A percentile compares a stretch with the other conserved stretches of the same genome.
Conservation (phyloP, 2,329 filamentous ascomycete genomes). For the Bertia moriformis region DNA sequence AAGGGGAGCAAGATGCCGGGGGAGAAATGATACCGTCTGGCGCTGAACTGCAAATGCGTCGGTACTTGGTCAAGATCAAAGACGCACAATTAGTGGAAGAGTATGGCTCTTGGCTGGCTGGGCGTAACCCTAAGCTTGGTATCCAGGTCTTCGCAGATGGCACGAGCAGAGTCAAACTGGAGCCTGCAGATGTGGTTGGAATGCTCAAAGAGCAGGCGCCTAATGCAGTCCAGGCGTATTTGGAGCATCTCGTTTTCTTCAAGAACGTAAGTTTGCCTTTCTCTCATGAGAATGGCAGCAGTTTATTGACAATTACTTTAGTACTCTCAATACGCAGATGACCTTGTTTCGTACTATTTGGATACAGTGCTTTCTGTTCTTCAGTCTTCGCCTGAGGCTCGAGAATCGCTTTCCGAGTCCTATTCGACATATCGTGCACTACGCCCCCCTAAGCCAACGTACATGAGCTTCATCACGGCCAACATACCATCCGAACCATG, state of each 20-base stretch:
- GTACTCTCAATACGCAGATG: slow-evolving; percentile 69
- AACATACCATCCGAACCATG: slow-evolving; percentile 61
- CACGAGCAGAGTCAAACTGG: slow-evolving; percentile 58
- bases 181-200: slow-evolving; percentile 62
- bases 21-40: slow-evolving; percentile 55
- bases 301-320: not conserved
- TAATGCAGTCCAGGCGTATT: slow-evolving; percentile 78
- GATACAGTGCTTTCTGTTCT: slow-evolving; percentile 73
- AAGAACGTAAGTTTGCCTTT: slow-evolving; percentile 37
- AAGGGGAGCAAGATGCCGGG: slow-evolving; percentile 68
- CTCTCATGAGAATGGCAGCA: not conserved
- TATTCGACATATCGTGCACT: slow-evolving; percentile 85
- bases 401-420: slow-evolving; percentile 58
- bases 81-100: slow-evolving; percentile 71
- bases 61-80: slow-evolving; percentile 73
- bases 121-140: slow-evolving; percentile 73
- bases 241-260: slow-evolving; percentile 85
- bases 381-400: slow-evolving; percentile 49
- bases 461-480: slow-evolving; percentile 78
- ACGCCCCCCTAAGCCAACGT: slow-evolving; percentile 77
- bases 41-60: slow-evolving; percentile 65
- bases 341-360: slow-evolving; percentile 83
- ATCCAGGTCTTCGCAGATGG: slow-evolving; percentile 91
- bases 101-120: slow-evolving; percentile 85
- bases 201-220: slow-evolving; percentile 71